Conservation (phyloP, 345 rosid species). For the Citrus cavaleriei region DNA sequence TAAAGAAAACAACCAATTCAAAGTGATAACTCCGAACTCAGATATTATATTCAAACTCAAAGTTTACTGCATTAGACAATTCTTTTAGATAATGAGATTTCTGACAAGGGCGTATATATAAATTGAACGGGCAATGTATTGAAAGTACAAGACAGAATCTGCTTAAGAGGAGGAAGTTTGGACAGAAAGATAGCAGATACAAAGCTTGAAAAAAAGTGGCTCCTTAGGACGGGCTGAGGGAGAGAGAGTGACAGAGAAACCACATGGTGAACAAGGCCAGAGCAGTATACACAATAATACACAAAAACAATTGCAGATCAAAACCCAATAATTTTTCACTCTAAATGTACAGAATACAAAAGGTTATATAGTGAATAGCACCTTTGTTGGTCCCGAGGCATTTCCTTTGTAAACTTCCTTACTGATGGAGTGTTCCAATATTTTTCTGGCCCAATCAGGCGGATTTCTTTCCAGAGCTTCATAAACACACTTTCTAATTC, state of each 20-base stretch:
- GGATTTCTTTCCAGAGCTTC: conserved; percentile 78
- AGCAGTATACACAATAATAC: not conserved
- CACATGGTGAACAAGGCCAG: not conserved
- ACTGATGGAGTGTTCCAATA: conserved; percentile 85
- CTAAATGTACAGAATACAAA: conserved; percentile 17
- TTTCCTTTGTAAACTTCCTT: conserved; percentile 98
- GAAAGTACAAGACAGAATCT: not conserved
- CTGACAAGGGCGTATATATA: not conserved
- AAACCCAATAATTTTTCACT: not conserved
- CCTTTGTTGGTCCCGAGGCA: conserved; percentile 99
- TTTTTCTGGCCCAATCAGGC: conserved; percentile 91
- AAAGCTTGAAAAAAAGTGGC: not conserved
- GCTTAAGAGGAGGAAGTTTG: not conserved
- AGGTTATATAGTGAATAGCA: conserved; percentile 20
- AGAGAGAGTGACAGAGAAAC: not conserved
- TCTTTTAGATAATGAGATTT: not conserved
- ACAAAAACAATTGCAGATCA: not conserved
- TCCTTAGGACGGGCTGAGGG: too few relatives aligned
- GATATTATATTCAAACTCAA: conserved; percentile 3
- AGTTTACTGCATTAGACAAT: conserved; percentile 1
- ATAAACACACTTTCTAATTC: conserved; percentile 89
- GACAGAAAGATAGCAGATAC: not conserved
- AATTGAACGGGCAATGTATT: not conserved
- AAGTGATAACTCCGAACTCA: not conserved
- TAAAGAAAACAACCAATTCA: not conserved